Base-by-base conservation (phyloP, 345 rosid species). In the Salix koriyanagi region DNA sequence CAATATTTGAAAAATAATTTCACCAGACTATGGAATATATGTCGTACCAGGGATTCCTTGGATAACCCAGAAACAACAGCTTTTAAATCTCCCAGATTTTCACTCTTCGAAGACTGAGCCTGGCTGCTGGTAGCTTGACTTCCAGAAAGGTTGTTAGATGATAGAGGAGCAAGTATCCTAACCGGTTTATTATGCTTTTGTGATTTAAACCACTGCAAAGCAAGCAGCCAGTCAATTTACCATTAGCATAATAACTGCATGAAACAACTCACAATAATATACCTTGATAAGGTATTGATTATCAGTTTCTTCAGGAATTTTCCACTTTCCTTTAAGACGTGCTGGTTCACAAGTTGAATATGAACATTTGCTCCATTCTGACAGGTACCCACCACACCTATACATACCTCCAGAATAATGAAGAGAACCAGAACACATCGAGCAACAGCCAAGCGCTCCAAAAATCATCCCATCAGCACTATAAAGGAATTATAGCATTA, bases 401-500 rank as follows among this genome's bases (percentile, higher is more conserved):
- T 92, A 93, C 76, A 81, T 50, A 84, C 94, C 93, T 78, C 99
- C 97, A 69, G 91, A 90, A 85, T 78, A 93, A 65, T 78, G 87
- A 85, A 96, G 90, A 75, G 82, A 78, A 78, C 95, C 85, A 69
- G 94, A 86, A 86, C 98, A 96, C 56, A 88, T 67, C 11, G 91
- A 91, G 85, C 98, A 93, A 60, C 56, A 76, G 67, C 83, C 88
- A 70, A 96, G 98, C 75, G 89, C 89, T 83, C 97, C 99, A 86
- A 93, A 92, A 85, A 92, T 81, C 98, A 96, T 96, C 76, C 98
- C 98, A 86, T 96, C 97, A 72, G 93, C 92, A 84, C 99, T 93
- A 72, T 56, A 82, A 68, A 85, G 62, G 70, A 82, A 74, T 61
- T 41, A 67, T 8, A 71, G 60, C 71, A 77, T 58, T 48, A 75